Base-by-base conservation (phyloP, 108 stramenopile species). In the Epipyxis sp. region DNA sequence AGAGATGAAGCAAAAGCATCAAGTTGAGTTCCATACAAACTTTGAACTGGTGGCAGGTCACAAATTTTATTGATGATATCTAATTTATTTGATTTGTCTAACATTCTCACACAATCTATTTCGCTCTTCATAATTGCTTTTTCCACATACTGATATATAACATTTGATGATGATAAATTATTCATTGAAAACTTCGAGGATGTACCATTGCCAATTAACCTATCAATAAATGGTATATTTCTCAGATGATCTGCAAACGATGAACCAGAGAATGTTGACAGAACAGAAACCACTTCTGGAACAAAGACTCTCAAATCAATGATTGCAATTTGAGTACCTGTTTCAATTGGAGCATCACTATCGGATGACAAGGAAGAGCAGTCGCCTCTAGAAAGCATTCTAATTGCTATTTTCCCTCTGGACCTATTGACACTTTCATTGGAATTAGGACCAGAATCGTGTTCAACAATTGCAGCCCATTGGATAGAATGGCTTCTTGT, bases 221-320 rank as follows among this genome's bases (percentile, higher is more conserved):
- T 34, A 74, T 57, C 27, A 10, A 10, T 37, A 25, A 74, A 74
- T 10, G 6, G 50, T 43, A 74, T 6, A 27, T 57, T 35, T 74
- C 42, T 27, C 25, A 74, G 50, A 13, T 42, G 6, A 27, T 74
- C 34, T 57, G 16, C 32, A 6, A 74, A 35, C 6, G 41, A 6
- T 13, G 16, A 6, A 37, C 42, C 20, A 39, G 13, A 30, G 6
- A 74, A 42, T 6, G 71, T 74, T 74, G 71, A 46, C 3, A 74
- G 71, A 3, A 74, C 71, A 29, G 71, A 74, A 30, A 74, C 10
- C 34, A 74, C 71, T 37, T 74, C 71, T 39, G 71, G 71, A 13
- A 74, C 71, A 32, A 74, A 74, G 6, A 74, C 71, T 74, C 42
- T 13, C 13, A 6, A 34, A 42, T 74, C 71, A 13, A 74, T 74